A percentile compares a stretch with the other conserved stretches of the same genome.
phyloP scores from a whole-genome alignment of 768 basidiomycete species.

The Suillus alpinus region DNA sequence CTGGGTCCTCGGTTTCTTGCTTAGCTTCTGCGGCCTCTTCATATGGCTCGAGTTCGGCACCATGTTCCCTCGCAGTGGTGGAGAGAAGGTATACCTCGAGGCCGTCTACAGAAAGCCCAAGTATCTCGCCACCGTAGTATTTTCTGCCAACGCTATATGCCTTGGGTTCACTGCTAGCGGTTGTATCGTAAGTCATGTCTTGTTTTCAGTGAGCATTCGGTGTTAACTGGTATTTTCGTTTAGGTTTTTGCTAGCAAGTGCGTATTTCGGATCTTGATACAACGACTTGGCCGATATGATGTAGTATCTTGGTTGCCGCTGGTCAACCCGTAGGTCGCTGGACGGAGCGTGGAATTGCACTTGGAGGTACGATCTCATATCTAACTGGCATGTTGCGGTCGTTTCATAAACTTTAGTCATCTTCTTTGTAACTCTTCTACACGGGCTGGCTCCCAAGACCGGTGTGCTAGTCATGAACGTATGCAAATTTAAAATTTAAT shows the following conservation, averaged over 20 bases:
- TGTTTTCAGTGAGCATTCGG: not conserved
- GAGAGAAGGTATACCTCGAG: slow-evolving; percentile 64
- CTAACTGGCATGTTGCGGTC: not conserved
- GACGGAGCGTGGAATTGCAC: slow-evolving; percentile 56
- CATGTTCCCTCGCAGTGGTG: slow-evolving; percentile 61
- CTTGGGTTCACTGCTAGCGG: slow-evolving; percentile 41
- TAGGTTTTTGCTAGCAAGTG: slow-evolving; percentile 37
- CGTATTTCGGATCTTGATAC: not conserved
- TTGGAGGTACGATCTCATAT: slow-evolving; percentile 40
- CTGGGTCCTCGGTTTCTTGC: slow-evolving; percentile 59
- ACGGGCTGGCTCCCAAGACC: slow-evolving; percentile 47
- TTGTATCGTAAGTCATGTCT: slow-evolving; percentile 42
- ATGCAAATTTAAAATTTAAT: slow-evolving; percentile 6
- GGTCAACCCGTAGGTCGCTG: slow-evolving; percentile 40
- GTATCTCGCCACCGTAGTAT: slow-evolving; percentile 47
- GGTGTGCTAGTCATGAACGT: slow-evolving; percentile 59
- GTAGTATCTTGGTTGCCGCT: slow-evolving; percentile 48
- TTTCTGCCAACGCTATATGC: slow-evolving; percentile 46
- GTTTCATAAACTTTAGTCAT: slow-evolving; percentile 36
- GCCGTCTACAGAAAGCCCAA: slow-evolving; percentile 48
- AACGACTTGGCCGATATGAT: not conserved
- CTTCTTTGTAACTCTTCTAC: slow-evolving; percentile 46
- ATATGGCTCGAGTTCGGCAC: slow-evolving; percentile 65
- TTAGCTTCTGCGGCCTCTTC: slow-evolving; percentile 59
- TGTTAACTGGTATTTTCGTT: not conserved